Evolutionary conservation across 371 early-diverging fungal genomes (phyloP).

Genomic region (Rhizopus delemar): DNA sequence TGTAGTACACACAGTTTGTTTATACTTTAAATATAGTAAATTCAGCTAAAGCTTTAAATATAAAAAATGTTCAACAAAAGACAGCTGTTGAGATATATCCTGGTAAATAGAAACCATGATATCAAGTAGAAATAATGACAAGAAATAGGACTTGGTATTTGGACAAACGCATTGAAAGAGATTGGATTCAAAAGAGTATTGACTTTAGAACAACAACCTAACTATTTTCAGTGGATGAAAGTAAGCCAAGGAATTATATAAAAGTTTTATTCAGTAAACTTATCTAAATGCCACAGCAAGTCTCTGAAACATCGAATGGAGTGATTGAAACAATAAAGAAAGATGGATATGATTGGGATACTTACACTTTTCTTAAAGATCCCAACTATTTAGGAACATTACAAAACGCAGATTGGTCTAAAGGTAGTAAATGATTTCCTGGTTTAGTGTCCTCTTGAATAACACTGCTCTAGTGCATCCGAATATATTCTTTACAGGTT

Average conservation of each 20-base stretch:
- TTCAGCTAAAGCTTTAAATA: slow-evolving; percentile 21
- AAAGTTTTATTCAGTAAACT: not conserved
- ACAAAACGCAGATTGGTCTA: slow-evolving; percentile 36
- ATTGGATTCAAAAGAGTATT: slow-evolving; percentile 40
- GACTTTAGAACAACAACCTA: slow-evolving; percentile 33
- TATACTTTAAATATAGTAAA: not conserved
- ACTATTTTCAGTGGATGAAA: slow-evolving; percentile 31
- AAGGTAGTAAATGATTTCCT: slow-evolving; percentile 20
- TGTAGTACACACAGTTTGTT: not conserved
- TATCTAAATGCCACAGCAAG: not conserved
- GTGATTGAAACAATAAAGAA: slow-evolving; percentile 29
- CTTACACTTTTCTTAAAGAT: slow-evolving; percentile 37
- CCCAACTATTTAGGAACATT: slow-evolving; percentile 32
- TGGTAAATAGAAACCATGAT: slow-evolving; percentile 21
- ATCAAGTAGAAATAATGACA: too few relatives aligned
- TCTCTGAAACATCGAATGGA: slow-evolving; percentile 11
- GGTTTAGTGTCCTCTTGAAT: not conserved
- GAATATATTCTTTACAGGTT: slow-evolving; percentile 46
- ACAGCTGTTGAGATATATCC: slow-evolving; percentile 49
- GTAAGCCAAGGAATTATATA: slow-evolving; percentile 4
- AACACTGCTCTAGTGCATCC: slow-evolving; percentile 32
- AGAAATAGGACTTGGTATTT: slow-evolving; percentile 41
- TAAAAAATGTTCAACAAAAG: slow-evolving; percentile 21
- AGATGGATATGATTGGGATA: slow-evolving; percentile 54
- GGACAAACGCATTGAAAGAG: slow-evolving; percentile 40